A percentile compares a stretch with the other conserved stretches of the same genome.
Evolutionary conservation across 2,329 filamentous ascomycete species (phyloP).

Genomic region (Exophiala oligosperma): DNA sequence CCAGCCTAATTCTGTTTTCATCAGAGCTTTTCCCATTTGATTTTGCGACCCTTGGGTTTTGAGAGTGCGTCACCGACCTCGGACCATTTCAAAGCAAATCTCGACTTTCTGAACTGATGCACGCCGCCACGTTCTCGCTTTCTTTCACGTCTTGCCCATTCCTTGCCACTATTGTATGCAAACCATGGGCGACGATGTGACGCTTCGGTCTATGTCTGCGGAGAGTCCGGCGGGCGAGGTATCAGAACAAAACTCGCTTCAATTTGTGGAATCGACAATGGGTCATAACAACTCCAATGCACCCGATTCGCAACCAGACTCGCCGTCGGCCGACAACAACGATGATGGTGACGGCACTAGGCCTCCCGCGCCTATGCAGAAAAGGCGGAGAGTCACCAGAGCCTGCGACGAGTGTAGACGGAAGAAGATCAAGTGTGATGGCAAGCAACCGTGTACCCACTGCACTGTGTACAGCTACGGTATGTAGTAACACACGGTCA

Average conservation of each 20-base stretch:
- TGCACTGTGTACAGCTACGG: slow-evolving; percentile 99
- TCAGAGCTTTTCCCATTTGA: neutral
- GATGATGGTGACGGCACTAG: slow-evolving; percentile 27
- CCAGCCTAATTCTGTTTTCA: neutral
- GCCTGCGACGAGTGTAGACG: slow-evolving; percentile 80
- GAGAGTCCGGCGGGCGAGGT: slow-evolving; percentile 15
- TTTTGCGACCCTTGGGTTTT: slow-evolving; percentile 1
- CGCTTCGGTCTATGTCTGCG: slow-evolving; percentile 11
- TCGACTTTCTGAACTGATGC: slow-evolving; percentile 11
- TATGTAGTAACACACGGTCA: slow-evolving; percentile 45
- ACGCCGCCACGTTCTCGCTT: neutral
- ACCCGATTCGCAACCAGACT: slow-evolving; percentile 17
- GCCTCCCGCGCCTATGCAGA: slow-evolving; percentile 62
- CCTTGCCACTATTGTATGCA: neutral
- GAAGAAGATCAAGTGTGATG: slow-evolving; percentile 75
- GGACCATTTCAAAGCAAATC: slow-evolving; percentile 5
- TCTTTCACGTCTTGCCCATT: slow-evolving; percentile 5
- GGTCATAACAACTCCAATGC: slow-evolving; percentile 6
- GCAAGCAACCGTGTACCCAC: slow-evolving; percentile 84
- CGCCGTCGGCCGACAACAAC: slow-evolving; percentile 14
- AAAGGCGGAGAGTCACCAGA: slow-evolving; percentile 74
- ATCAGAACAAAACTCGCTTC: slow-evolving; percentile 3
- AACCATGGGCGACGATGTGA: slow-evolving; percentile 19
- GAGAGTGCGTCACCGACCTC: slow-evolving; percentile 19
- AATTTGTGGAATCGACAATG: neutral